Percentiles rank a stretch among this genome's conserved stretches.
phyloP scores from a whole-genome alignment of 2,329 filamentous ascomycete species.

The Hypoxylon sp. region DNA sequence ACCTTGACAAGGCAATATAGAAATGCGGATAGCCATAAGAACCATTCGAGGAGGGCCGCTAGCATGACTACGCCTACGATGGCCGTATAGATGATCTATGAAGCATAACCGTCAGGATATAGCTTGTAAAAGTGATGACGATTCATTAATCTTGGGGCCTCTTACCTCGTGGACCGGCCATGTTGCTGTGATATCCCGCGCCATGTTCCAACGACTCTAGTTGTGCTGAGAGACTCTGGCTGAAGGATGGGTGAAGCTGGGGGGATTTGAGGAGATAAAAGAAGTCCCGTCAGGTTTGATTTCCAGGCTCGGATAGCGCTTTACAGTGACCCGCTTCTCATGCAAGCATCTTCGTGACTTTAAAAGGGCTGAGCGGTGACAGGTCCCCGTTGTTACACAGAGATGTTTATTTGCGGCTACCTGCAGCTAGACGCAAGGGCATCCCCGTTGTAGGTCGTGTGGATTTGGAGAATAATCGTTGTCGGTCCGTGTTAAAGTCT shows the following conservation, averaged over 20 bases:
- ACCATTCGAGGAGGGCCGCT: conserved; percentile 91
- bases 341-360: conserved; percentile 47
- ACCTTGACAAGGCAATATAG: conserved; percentile 92
- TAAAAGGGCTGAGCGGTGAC: conserved; percentile 30
- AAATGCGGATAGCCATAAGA: conserved; percentile 95
- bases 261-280: conserved; percentile 34
- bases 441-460: conserved; percentile 18
- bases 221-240: conserved; percentile 14
- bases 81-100: conserved; percentile 85
- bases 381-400: conserved; percentile 37
- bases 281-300: conserved; percentile 16
- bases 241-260: conserved; percentile 15
- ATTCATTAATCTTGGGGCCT: neutral
- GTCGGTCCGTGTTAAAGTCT: conserved; percentile 13
- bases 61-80: conserved; percentile 87
- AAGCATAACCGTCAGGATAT: conserved; percentile 36
- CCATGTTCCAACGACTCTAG: conserved; percentile 56
- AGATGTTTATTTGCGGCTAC: conserved; percentile 45
- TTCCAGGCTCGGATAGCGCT: conserved; percentile 40
- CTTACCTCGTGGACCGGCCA: conserved; percentile 69
- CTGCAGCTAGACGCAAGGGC: conserved; percentile 47
- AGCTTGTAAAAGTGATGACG: neutral
- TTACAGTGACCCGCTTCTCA: conserved; percentile 42
- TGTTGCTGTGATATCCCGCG: conserved; percentile 57
- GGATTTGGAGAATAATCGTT: conserved; percentile 25